phyloP scores from a whole-genome alignment of 192 early-diverging fungal genomes.

The Coemansia sp. region DNA sequence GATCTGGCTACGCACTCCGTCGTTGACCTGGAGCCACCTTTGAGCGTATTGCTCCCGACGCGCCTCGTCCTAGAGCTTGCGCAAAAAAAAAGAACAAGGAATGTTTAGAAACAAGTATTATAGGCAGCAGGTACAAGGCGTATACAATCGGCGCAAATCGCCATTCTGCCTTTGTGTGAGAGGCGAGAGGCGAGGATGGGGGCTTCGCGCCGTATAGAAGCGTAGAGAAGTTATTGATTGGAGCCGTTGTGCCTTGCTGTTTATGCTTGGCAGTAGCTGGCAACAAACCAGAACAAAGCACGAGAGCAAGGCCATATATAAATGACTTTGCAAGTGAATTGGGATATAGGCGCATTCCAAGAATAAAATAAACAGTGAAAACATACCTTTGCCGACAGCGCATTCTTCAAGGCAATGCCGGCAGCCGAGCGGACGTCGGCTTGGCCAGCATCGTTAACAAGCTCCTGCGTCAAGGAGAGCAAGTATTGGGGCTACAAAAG shows the following conservation, averaged over 20 bases:
- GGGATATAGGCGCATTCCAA: background rate
- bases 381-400: slow-evolving; percentile 59
- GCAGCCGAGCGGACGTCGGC: slow-evolving; percentile 74
- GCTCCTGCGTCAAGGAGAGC: slow-evolving; percentile 75
- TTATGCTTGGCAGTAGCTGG: background rate
- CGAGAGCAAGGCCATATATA: background rate
- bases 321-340: background rate
- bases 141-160: background rate
- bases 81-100: background rate
- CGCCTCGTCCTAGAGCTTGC: slow-evolving; percentile 39
- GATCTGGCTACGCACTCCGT: slow-evolving; percentile 61
- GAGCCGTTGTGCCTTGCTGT: background rate
- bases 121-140: background rate
- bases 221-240: background rate
- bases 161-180: background rate
- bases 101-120: background rate
- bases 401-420: slow-evolving; percentile 93
- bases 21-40: slow-evolving; percentile 69
- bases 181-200: background rate
- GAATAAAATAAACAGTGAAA: background rate
- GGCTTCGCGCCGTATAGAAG: background rate
- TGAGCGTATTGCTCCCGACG: slow-evolving; percentile 62
- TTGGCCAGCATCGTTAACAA: slow-evolving; percentile 73
- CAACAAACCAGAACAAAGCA: background rate
- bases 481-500: slow-evolving; percentile 63